Conservation (phyloP, 345 rosid species). For the Linum lewisii region DNA sequence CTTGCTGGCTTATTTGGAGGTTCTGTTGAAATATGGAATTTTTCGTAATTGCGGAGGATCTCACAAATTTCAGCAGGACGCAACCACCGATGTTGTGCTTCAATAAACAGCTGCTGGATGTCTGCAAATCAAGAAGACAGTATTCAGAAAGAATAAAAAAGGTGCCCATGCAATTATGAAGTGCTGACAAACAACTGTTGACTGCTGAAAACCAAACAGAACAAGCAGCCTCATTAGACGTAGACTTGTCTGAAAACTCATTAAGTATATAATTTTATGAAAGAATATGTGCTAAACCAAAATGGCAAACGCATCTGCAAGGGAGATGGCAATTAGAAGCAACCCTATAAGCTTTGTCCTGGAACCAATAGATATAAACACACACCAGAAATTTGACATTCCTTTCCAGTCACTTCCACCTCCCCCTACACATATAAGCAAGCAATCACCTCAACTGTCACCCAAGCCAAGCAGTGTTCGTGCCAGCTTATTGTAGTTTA, state of each 20-base stretch:
- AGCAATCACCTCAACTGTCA: background rate
- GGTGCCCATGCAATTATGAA: too few relatives aligned
- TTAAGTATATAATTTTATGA: background rate
- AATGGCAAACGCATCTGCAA: background rate
- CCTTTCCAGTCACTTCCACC: background rate
- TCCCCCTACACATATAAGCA: background rate
- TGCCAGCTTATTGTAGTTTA: background rate
- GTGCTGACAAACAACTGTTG: background rate
- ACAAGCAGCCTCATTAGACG: background rate
- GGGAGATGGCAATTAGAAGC: background rate
- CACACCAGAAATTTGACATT: background rate
- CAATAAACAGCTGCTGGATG: conserved; percentile 33
- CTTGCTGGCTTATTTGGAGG: conserved; percentile 72
- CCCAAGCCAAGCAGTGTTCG: background rate
- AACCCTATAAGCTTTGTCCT: background rate
- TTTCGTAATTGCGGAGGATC: conserved; percentile 68
- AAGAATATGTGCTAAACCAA: background rate
- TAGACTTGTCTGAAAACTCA: background rate
- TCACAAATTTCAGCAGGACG: conserved; percentile 94
- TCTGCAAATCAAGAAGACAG: conserved; percentile 15
- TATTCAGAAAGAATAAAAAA: background rate
- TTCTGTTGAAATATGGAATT: conserved; percentile 68
- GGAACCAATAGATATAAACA: too few relatives aligned
- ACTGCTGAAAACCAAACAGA: too few relatives aligned
- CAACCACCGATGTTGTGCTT: conserved; percentile 90